Evolutionary conservation across 2,329 filamentous ascomycete species (phyloP).

Genomic region (Paecilomyces niveus): DNA sequence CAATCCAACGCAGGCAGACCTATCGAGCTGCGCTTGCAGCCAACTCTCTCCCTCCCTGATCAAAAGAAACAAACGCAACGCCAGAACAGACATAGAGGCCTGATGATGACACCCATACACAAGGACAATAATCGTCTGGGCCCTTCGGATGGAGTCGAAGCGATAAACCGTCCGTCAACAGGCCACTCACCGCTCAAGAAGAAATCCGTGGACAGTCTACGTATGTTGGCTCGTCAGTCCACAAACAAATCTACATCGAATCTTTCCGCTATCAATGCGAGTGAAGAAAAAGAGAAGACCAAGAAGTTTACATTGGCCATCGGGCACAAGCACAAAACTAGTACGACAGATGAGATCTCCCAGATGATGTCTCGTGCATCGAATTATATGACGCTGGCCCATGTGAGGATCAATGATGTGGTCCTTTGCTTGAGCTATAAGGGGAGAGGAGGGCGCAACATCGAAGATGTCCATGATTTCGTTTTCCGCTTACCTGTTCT

Average conservation of each 20-base stretch:
- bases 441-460: constrained; percentile 87
- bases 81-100: constrained; percentile 21
- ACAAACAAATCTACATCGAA: constrained; percentile 31
- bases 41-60: constrained; percentile 60
- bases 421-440: constrained; percentile 95
- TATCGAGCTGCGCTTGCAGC: constrained; percentile 73
- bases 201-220: constrained; percentile 35
- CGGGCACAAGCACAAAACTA: constrained; percentile 50
- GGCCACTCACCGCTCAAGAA: constrained; percentile 30
- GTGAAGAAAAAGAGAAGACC: constrained; percentile 24
- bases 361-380: constrained; percentile 95
- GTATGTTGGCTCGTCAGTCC: constrained; percentile 24
- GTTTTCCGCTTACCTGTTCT: constrained; percentile 92
- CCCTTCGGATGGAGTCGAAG: constrained; percentile 13
- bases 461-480: constrained; percentile 95
- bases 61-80: constrained; percentile 28
- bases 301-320: constrained; percentile 45
- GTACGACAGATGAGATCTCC: constrained; percentile 77
- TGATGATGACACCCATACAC: constrained; percentile 27
- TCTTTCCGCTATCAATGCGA: constrained; percentile 15
- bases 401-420: constrained; percentile 91
- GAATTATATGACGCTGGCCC: constrained; percentile 94
- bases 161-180: constrained; percentile 23
- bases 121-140: constrained; percentile 18
- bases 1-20: constrained; percentile 61